Conservation (phyloP, 2,329 filamentous ascomycete species). For the Amauroascus niger region DNA sequence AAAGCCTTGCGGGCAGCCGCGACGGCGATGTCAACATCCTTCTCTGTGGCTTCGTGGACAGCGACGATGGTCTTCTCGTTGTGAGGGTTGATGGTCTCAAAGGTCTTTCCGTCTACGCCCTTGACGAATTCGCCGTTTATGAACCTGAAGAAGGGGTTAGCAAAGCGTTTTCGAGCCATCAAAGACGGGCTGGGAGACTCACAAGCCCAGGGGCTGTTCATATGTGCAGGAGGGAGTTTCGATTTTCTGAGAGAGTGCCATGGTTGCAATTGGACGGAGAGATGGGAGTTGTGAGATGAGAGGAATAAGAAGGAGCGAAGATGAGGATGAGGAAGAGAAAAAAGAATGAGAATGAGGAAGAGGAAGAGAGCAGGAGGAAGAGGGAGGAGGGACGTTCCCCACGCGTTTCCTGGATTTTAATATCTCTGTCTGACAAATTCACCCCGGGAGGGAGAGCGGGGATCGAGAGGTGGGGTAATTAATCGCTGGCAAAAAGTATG, state of each 20-base stretch:
- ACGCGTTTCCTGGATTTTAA: not conserved
- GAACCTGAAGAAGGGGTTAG: constrained; percentile 36
- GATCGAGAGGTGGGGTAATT: not conserved
- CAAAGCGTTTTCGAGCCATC: not conserved
- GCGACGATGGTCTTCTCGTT: constrained; percentile 76
- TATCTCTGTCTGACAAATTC: not conserved
- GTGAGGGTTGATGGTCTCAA: constrained; percentile 83
- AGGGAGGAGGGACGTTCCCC: not conserved
- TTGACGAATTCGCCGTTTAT: constrained; percentile 78
- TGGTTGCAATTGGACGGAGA: constrained; percentile 19
- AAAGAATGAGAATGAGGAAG: not conserved
- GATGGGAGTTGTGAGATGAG: not conserved
- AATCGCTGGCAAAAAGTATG: not conserved
- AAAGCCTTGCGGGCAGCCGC: constrained; percentile 78
- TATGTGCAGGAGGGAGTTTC: constrained; percentile 34
- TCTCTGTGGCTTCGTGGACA: constrained; percentile 77
- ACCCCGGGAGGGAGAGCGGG: not conserved
- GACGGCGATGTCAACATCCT: constrained; percentile 66
- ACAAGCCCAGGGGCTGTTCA: constrained; percentile 36
- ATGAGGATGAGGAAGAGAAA: not conserved
- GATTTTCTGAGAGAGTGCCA: constrained; percentile 34
- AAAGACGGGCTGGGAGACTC: constrained; percentile 12
- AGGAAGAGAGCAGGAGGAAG: not conserved
- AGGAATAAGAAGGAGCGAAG: not conserved
- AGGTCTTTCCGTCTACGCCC: constrained; percentile 75